Evolutionary conservation across 139 green algal species (phyloP).

Genomic region (Zygnema circumcarinatum): DNA sequence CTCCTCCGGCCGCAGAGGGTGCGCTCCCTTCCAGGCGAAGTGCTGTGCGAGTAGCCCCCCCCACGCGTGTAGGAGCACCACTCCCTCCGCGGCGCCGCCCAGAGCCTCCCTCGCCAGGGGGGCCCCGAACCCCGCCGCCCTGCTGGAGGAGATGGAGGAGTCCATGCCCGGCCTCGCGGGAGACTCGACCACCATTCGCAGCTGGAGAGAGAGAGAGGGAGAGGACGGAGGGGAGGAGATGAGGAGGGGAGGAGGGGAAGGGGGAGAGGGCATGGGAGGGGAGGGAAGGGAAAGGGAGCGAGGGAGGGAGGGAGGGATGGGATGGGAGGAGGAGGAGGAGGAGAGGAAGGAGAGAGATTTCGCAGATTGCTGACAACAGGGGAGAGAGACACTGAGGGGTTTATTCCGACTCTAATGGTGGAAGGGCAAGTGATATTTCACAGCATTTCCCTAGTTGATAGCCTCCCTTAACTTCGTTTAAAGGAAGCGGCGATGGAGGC

Average conservation of each 20-base stretch:
- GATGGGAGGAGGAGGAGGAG: too few species aligned
- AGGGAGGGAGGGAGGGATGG: background rate
- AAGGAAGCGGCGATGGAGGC: too few species aligned
- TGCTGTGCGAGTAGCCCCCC: background rate
- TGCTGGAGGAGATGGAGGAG: background rate
- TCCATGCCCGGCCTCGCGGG: background rate
- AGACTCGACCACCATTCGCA: background rate
- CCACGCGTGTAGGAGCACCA: background rate
- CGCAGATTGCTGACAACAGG: too few species aligned
- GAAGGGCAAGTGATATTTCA: too few species aligned
- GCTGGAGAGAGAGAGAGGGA: background rate
- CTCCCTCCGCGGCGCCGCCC: background rate
- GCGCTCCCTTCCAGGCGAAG: background rate
- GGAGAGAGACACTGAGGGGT: too few species aligned
- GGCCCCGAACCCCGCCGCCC: background rate
- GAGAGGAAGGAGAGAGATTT: too few species aligned
- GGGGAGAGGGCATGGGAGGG: too few species aligned
- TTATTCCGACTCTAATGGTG: too few species aligned
- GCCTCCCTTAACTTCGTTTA: too few species aligned
- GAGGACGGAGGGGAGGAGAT: background rate
- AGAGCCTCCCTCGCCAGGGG: background rate
- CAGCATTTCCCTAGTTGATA: too few species aligned
- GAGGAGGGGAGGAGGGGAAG: too few species aligned
- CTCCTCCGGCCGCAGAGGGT: background rate
- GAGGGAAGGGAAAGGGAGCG: too few species aligned